These are phyloP conservation scores for Ilyonectria sp. DNA, from an alignment of 2,329 filamentous ascomycete species.

Conservation along the genomic window DNA sequence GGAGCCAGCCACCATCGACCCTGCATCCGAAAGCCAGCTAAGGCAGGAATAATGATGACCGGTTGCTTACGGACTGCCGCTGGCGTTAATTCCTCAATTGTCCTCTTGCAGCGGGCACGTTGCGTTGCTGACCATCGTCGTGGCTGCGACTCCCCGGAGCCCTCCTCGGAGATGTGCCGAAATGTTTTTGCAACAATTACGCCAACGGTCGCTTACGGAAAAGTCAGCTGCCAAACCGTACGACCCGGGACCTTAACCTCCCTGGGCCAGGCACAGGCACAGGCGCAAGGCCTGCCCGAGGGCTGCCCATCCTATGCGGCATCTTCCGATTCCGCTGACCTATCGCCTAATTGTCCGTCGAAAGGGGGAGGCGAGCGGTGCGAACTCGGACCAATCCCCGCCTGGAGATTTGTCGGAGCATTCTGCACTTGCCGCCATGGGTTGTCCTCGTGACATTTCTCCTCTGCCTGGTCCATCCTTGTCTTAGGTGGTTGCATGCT, in stretches of 20 bases:
- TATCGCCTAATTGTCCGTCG: constrained; percentile 35
- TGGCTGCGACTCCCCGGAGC: constrained; percentile 40
- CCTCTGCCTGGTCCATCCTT: constrained; percentile 19
- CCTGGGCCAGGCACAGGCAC: constrained; percentile 26
- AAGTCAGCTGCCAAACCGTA: constrained; percentile 45
- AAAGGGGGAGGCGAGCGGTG: constrained; percentile 29
- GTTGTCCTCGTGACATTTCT: constrained; percentile 25
- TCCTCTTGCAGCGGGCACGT: constrained; percentile 14
- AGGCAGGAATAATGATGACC: constrained; percentile 32
- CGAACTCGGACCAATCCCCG: constrained; percentile 49
- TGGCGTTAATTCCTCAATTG: constrained; percentile 34
- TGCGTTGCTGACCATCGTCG: constrained; percentile 2
- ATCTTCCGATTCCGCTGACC: constrained; percentile 45
- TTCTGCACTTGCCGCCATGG: constrained; percentile 36
- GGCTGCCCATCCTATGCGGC: constrained; percentile 32
- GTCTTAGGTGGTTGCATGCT: constrained; percentile 16
- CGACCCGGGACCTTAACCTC: constrained; percentile 30
- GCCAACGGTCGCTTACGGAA: constrained; percentile 29
- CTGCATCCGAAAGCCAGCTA: constrained; percentile 30
- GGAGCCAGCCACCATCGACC: constrained; percentile 41
- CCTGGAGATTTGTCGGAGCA: constrained; percentile 38
- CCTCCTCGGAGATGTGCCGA: constrained; percentile 45
- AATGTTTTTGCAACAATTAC: constrained; percentile 13
- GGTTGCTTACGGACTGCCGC: constrained; percentile 28
- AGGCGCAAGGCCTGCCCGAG: constrained; percentile 4